These are phyloP conservation scores for Dictyostelium intermedium DNA, from an alignment of 78 protist genomes.

Conservation along the genomic window DNA sequence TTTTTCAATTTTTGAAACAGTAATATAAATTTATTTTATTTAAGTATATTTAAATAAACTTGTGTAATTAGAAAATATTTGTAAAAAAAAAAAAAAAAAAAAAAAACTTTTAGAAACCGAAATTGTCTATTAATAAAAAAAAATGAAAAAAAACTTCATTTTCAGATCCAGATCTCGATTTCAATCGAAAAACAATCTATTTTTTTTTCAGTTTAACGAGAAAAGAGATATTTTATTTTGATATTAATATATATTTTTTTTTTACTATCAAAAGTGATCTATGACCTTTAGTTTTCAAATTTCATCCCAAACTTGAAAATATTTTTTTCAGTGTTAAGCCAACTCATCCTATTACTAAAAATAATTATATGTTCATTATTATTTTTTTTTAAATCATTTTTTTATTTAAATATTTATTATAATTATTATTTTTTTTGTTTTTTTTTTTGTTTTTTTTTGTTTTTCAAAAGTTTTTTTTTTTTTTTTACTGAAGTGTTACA, in stretches of 20 bases:
- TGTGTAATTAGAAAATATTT: too few species aligned
- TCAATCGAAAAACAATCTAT: neutral
- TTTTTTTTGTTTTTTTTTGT: neutral
- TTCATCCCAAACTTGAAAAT: too few species aligned
- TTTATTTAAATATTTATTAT: neutral
- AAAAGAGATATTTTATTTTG: too few species aligned
- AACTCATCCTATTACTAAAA: too few species aligned
- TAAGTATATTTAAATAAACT: too few species aligned
- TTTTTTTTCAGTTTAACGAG: too few species aligned
- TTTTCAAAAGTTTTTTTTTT: neutral
- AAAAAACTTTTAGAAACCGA: too few species aligned
- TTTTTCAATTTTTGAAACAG: neutral
- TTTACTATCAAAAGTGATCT: too few species aligned
- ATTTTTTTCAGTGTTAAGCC: too few species aligned
- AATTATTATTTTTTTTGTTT: neutral
- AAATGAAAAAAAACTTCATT: neutral
- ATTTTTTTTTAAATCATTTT: neutral
- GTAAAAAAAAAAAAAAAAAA: too few species aligned
- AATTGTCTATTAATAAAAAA: neutral
- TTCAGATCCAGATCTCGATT: neutral
- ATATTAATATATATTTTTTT: neutral
- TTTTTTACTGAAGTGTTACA: constrained; percentile 36
- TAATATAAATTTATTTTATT: neutral
- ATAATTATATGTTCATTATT: too few species aligned
- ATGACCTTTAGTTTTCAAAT: too few species aligned